Base-by-base conservation (phyloP, 352 stramenopile genomes). In the Phytophthora brassicae region DNA sequence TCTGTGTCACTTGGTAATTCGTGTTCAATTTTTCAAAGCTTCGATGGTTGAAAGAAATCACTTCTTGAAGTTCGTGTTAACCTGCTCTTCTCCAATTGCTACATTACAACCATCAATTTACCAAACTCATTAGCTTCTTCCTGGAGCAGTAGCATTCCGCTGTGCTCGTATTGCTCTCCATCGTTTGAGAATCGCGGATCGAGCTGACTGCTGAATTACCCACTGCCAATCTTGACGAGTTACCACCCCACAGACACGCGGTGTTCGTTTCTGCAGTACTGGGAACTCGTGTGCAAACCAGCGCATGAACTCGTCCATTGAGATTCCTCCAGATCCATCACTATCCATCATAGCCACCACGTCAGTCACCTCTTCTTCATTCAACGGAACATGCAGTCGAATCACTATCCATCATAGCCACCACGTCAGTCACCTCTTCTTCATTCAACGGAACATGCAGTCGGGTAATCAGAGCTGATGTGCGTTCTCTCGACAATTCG, bases 301-400 rank as follows among this genome's bases (percentile, higher is more conserved):
- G 3, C 58, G 63, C 9, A 74, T 74, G 41, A 94, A 94, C 36
- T 94, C 82, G 13, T 45, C 29, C 22, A 91, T 75, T 22, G 81
- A 90, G 20, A 94, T 85, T 6, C 63, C 70, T 0, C 81, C 82
- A 0, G 84, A 92, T 7, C 60, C 63, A 43, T 94, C 84, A 41
- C 67, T 82, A 66, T 94, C 84, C 77, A 94, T 94, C 84, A 94
- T 94, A 12, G 73, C 73, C 16, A 92, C 74, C 8, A 92, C 84
- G 53, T 92, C 84, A 8, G 78, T 68, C 0, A 72, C 53, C 33
- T 94, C 84, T 2, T 79, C 74, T 13, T 52, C 44, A 9, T 68
- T 70, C 28, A 94, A 52, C 5, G 84, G 82, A 16, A 94, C 70
- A 35, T 81, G 81, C 42, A 94, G 48, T 0, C 76, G 68, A 50